Base-by-base conservation (phyloP, 1,139 yeast species). In the Yamadazyma jaroonii region DNA sequence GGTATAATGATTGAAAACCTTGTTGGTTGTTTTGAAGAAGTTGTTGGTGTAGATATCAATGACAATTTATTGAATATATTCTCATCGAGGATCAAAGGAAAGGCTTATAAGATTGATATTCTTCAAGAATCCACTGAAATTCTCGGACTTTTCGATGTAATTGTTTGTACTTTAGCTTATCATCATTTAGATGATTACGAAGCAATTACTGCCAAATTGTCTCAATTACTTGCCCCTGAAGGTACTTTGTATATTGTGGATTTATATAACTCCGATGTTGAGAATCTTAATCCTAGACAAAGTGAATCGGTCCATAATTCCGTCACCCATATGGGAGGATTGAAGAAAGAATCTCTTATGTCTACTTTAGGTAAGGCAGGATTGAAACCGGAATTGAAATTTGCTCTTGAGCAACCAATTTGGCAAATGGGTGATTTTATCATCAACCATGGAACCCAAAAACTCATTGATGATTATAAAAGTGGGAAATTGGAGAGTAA, bases 1-100 rank as follows among this genome's bases (percentile, higher is more conserved):
- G 77, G 75, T 0, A 40, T 66, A 12, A 56, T 67, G 11, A 57
- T 67, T 2, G 49, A 54, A 39, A 52, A 52, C 15, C 40, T 69
- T 17, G 54, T 53, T 2, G 67, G 68, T 1, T 62, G 58, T 40
- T 44, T 67, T 17, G 41, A 38, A 5, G 46, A 49, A 3, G 41
- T 66, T 8, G 49, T 56, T 3, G 75, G 75, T 0, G 46, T 69
- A 14, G 77, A 71, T 41, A 62, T 71, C 38, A 67, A 63, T 38
- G 46, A 51, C 10, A 47, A 44, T 8, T 58, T 63, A 33, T 48
- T 69, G 27, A 46, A 49, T 3, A 47, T 48, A 9, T 70, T 57
- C 38, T 41, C 53, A 22, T 40, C 46, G 6, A 43, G 53, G 32
- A 50, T 50, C 10, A 12, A 21, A 6, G 34, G 31, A 15, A 34